Evolutionary conservation across 2,329 filamentous ascomycete genomes (phyloP).

Genomic region (Penicillium carneum): DNA sequence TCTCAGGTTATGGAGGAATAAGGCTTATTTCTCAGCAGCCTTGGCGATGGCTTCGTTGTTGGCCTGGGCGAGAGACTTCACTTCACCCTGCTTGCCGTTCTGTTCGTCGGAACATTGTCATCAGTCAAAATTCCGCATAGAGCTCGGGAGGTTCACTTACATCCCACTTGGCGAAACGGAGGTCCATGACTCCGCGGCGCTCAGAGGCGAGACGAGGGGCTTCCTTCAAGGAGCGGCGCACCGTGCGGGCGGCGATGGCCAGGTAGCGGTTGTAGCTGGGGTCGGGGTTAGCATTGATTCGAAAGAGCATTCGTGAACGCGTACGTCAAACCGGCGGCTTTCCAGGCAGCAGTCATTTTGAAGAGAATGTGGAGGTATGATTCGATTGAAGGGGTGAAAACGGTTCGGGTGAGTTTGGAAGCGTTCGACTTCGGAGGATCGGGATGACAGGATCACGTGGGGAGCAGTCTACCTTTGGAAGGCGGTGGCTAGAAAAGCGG

Average conservation of each 20-base stretch:
- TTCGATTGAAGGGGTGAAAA: constrained; percentile 42
- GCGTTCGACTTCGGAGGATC: constrained; percentile 46
- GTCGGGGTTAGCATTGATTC: constrained; percentile 40
- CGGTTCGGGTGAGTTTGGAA: constrained; percentile 43
- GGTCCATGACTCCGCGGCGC: constrained; percentile 85
- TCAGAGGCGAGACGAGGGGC: constrained; percentile 86
- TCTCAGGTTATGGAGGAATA: constrained; percentile 21
- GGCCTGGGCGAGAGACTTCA: constrained; percentile 71
- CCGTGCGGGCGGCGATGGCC: constrained; percentile 88
- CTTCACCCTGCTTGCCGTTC: constrained; percentile 95
- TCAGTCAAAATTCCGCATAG: constrained; percentile 40
- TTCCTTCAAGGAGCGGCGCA: constrained; percentile 97
- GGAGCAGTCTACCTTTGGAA: neutral
- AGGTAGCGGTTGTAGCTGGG: constrained; percentile 99
- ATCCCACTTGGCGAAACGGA: constrained; percentile 94
- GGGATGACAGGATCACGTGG: constrained; percentile 29
- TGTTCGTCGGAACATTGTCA: constrained; percentile 52
- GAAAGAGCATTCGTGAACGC: constrained; percentile 48
- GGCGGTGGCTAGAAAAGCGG: neutral
- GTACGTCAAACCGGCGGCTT: constrained; percentile 95
- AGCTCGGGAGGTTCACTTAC: constrained; percentile 59
- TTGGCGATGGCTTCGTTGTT: constrained; percentile 59
- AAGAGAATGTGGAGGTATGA: constrained; percentile 40
- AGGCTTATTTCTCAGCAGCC: constrained; percentile 52
- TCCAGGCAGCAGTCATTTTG: constrained; percentile 98